These are phyloP conservation scores for Reticulascus tulasneorum DNA, from an alignment of 2,329 filamentous ascomycete species.

Conservation along the genomic window DNA sequence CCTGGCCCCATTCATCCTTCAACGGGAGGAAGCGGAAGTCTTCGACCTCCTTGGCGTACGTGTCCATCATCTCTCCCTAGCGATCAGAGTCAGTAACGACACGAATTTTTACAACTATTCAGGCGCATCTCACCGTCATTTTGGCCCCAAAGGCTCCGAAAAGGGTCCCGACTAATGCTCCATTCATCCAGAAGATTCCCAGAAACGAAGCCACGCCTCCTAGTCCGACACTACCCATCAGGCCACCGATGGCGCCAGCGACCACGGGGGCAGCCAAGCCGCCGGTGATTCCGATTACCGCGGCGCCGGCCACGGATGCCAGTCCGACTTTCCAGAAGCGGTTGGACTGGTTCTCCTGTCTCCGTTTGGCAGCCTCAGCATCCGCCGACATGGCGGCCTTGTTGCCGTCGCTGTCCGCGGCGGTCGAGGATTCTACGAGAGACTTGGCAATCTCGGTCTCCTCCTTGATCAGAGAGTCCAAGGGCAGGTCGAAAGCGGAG, in stretches of 20 bases:
- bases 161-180: constrained; percentile 77
- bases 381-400: constrained; percentile 61
- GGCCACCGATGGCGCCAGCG: constrained; percentile 76
- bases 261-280: constrained; percentile 86
- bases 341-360: constrained; percentile 64
- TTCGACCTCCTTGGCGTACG: constrained; percentile 81
- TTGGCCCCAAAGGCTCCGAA: constrained; percentile 88
- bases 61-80: constrained; percentile 84
- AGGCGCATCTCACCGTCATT: constrained; percentile 43
- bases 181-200: constrained; percentile 80
- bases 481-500: constrained; percentile 61
- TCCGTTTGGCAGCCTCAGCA: constrained; percentile 69
- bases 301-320: constrained; percentile 82
- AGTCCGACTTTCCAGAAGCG: constrained; percentile 89
- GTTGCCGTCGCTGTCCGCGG: constrained; percentile 26
- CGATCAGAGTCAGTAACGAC: constrained; percentile 20
- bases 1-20: constrained; percentile 38
- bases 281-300: constrained; percentile 85
- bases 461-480: constrained; percentile 59
- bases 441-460: constrained; percentile 74
- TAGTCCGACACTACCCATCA: constrained; percentile 81
- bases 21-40: constrained; percentile 78
- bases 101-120: background rate
- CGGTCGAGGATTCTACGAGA: constrained; percentile 61
- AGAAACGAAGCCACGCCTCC: constrained; percentile 84